Conservation (phyloP, 2,329 filamentous ascomycete species). For the Pyrenophora graminea region DNA sequence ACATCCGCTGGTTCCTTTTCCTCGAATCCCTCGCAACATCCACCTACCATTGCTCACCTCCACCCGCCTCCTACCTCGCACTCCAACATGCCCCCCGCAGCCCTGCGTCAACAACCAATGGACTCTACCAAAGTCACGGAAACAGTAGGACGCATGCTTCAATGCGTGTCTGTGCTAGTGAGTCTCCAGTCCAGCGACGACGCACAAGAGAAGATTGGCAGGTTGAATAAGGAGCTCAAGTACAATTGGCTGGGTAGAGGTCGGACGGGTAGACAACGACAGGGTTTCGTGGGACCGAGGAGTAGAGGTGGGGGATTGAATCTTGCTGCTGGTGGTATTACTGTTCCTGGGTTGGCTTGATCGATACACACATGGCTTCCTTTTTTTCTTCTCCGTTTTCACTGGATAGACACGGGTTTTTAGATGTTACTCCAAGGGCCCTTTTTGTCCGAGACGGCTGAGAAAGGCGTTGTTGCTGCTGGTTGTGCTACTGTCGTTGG, state of each 20-base stretch:
- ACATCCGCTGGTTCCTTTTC: constrained; percentile 62
- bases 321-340: not conserved
- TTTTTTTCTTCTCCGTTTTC: too few relatives aligned
- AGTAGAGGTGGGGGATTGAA: constrained; percentile 15
- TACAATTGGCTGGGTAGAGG: constrained; percentile 95
- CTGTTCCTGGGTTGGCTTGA: not conserved
- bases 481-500: too few relatives aligned
- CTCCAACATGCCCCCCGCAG: constrained; percentile 22
- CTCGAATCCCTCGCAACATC: constrained; percentile 33
- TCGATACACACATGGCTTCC: too few relatives aligned
- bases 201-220: constrained; percentile 76
- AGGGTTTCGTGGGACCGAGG: constrained; percentile 76
- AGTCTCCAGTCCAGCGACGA: constrained; percentile 74
- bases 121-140: constrained; percentile 80
- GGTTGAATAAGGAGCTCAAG: constrained; percentile 85
- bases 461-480: too few relatives aligned
- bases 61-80: constrained; percentile 21
- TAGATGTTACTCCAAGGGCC: too few relatives aligned
- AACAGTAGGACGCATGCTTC: constrained; percentile 91
- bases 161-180: constrained; percentile 90
- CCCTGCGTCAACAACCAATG: constrained; percentile 42
- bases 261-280: constrained; percentile 82
- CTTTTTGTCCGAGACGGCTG: too few relatives aligned
- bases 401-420: too few relatives aligned
- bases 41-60: constrained; percentile 1